Base-by-base conservation (phyloP, 208 protist species). In the Crithidia thermophila region DNA sequence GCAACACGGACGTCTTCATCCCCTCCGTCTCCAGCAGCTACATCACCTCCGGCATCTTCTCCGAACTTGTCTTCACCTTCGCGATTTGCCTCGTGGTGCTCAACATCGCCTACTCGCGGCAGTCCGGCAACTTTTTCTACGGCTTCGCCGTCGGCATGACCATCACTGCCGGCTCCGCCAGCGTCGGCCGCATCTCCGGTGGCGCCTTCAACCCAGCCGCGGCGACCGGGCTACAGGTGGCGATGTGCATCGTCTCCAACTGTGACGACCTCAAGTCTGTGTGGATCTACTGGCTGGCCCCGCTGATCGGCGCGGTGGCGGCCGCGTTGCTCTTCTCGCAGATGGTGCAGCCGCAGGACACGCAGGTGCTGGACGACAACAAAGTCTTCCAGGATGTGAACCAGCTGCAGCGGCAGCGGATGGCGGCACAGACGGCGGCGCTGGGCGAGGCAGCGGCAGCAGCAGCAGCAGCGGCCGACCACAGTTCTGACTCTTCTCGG, bases 221-320 rank as follows among this genome's bases (percentile, higher is more conserved):
- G 21, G 87, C 90, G 8, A 92, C 87, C 11, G 90, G 90, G 7
- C 78, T 95, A 47, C 87, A 95, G 70, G 34, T 91, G 40, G 82
- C 90, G 18, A 51, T 84, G 30, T 95, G 90, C 60, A 68, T 95
- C 42, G 73, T 84, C 23, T 85, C 84, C 20, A 67, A 76, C 58
- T 95, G 90, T 49, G 79, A 87, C 21, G 69, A 79, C 14, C 62
- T 95, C 56, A 80, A 79, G 63, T 68, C 57, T 18, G 84, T 93
- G 52, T 95, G 90, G 87, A 60, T 95, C 14, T 90, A 95, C 77
- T 95, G 90, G 87, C 56, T 95, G 21, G 87, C 90, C 2, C 90
- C 90, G 14, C 46, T 93, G 28, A 69, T 77, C 42, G 90, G 90
- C 6, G 78, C 82, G 18, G 73, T 77, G 9, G 27, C 91, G 23